Percentiles rank a stretch among this genome's conserved stretches.
phyloP scores from a whole-genome alignment of 805 yeast species.

The Monosporozyma solicola region DNA sequence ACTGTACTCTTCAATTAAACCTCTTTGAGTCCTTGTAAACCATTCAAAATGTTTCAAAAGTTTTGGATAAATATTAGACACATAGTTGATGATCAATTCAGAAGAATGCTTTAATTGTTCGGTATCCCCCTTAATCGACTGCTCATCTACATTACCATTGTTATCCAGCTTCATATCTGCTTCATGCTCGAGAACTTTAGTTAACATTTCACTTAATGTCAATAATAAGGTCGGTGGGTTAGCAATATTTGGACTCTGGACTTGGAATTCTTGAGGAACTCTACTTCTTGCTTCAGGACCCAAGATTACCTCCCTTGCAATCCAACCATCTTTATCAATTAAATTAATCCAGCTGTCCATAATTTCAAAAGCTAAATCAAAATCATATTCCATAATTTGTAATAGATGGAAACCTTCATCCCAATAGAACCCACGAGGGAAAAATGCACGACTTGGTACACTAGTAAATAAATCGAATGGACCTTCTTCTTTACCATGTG shows the following conservation, averaged over 20 bases:
- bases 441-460: conserved; percentile 88
- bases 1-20: conserved; percentile 63
- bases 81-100: conserved; percentile 48
- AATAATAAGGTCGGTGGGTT: conserved; percentile 93
- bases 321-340: conserved; percentile 82
- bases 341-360: conserved; percentile 78
- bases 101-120: conserved; percentile 49
- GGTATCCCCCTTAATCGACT: conserved; percentile 27
- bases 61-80: conserved; percentile 63
- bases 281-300: conserved; percentile 85
- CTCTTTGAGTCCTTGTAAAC: conserved; percentile 76
- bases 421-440: conserved; percentile 97
- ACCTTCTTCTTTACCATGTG: conserved; percentile 55
- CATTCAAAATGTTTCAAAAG: conserved; percentile 71
- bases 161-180: conserved; percentile 1
- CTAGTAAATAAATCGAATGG: conserved; percentile 70
- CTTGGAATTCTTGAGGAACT: conserved; percentile 76
- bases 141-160: conserved; percentile 10
- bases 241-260: conserved; percentile 82
- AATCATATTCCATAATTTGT: conserved; percentile 74
- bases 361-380: conserved; percentile 72
- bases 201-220: conserved; percentile 50
- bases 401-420: conserved; percentile 94
- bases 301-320: conserved; percentile 88
- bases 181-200: conserved; percentile 31